Base-by-base conservation (phyloP, 148 eudicot species). In the Fagopyrum esculentum region DNA sequence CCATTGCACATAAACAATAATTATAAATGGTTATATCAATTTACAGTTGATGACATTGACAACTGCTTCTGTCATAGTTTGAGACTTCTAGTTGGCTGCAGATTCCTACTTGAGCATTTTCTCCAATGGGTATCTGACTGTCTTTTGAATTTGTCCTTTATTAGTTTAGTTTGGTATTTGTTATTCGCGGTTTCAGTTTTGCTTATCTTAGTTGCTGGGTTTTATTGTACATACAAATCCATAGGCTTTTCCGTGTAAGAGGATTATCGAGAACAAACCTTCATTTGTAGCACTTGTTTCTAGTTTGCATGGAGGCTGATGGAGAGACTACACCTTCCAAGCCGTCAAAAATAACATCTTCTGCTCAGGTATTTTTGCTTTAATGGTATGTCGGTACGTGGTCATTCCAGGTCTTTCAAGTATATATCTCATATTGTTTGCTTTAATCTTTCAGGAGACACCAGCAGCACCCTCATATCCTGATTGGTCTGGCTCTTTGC, bases 401-500 rank as follows among this genome's bases (percentile, higher is more conserved):
- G 26, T 22, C 26, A 22, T 22, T 22, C 26, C 26, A 22, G 26
- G 26, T 22, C 6, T 51, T 54, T 63, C 19, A 43, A 49, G 59
- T 47, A n/a, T 57, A 11, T 22, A 30, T 49, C 72, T 22, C 63
- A 71, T 45, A 26, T 78, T 61, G 52, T 73, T 16, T 66, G 13
- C 35, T 80, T 51, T 69, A 74, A 10, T 70, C 70, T 81, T 83
- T 17, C 85, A 91, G 98, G 98, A 91, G 78, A 80, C 86, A 15
- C 81, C 90, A 73, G 29, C 86, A 69, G 60, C 83, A 44, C 86
- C 91, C 69, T 71, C 88, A 71, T 91, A 86, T 83, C 88, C 93
- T 75, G 94, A 91, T 80, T 88, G 97, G 96, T 77, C 87, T 77
- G 87, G 85, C 75, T 79, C 93, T n/a, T 84, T 93, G 91, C 96